Conservation (phyloP, 2,329 filamentous ascomycete species). For the Monascus ruber region DNA sequence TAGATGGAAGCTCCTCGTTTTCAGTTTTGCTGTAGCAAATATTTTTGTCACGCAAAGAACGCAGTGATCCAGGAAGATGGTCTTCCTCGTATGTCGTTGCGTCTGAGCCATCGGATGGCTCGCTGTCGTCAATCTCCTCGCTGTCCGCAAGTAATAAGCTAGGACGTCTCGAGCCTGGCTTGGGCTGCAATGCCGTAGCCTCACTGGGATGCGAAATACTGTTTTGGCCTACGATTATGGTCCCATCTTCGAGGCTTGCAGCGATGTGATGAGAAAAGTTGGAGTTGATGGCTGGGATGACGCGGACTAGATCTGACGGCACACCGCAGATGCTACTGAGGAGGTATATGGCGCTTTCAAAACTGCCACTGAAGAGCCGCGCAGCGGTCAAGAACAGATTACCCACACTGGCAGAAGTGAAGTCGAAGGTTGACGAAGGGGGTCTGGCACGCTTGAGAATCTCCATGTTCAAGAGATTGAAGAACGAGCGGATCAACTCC, state of each 20-base stretch:
- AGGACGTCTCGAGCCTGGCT: constrained; percentile 18
- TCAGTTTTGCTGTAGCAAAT: constrained; percentile 71
- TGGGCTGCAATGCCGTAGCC: constrained; percentile 41
- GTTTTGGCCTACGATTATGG: constrained; percentile 79
- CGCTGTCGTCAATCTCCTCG: constrained; percentile 19
- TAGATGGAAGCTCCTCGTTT: constrained; percentile 65
- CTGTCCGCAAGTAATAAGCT: constrained; percentile 26
- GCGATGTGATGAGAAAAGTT: constrained; percentile 95
- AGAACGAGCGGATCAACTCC: constrained; percentile 64
- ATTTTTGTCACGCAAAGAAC: constrained; percentile 66
- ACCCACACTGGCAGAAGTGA: constrained; percentile 62
- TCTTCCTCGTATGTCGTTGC: constrained; percentile 33
- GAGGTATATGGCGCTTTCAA: constrained; percentile 86
- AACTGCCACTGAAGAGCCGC: constrained; percentile 79
- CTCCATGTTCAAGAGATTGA: constrained; percentile 66
- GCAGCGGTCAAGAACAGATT: constrained; percentile 77
- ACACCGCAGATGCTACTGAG: constrained; percentile 80
- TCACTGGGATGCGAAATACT: constrained; percentile 76
- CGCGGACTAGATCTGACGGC: constrained; percentile 56
- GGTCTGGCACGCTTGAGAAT: constrained; percentile 64
- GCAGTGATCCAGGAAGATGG: constrained; percentile 53
- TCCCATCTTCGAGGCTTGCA: constrained; percentile 64
- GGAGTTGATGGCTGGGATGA: constrained; percentile 83
- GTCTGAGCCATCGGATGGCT: constrained; percentile 18
- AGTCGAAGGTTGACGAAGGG: constrained; percentile 62